Conservation (phyloP, 257 asterid genomes). For the Eucommia ulmoides region DNA sequence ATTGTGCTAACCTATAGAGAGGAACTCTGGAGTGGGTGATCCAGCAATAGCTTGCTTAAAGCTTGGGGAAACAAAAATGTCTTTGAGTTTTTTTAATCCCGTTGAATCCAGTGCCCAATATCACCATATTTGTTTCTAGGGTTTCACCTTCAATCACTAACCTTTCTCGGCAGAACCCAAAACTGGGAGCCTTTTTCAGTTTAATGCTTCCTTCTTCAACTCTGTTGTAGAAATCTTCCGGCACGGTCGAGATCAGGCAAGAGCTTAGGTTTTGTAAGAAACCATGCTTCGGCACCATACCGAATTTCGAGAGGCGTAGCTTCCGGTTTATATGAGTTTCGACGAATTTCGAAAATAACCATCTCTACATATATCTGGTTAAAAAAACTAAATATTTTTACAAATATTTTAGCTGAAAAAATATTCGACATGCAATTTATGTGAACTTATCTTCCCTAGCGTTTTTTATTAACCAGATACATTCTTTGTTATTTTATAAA, state of each 20-base stretch:
- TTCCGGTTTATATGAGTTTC: conserved; percentile 22
- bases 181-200: conserved; percentile 21
- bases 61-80: conserved; percentile 15
- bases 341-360: conserved; percentile 32
- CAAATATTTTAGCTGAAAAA: too few relatives aligned
- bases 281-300: neutral
- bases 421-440: too few relatives aligned
- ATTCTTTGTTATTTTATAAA: too few relatives aligned
- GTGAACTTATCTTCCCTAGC: too few relatives aligned
- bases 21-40: conserved; percentile 15
- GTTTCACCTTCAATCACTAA: conserved; percentile 19
- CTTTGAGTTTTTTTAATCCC: conserved; percentile 28
- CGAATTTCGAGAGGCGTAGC: conserved; percentile 19
- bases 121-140: conserved; percentile 24
- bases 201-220: conserved; percentile 43
- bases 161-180: conserved; percentile 29
- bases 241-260: conserved; percentile 23
- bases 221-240: conserved; percentile 30
- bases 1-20: conserved; percentile 44
- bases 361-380: too few relatives aligned
- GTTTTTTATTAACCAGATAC: too few relatives aligned
- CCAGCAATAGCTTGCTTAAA: conserved; percentile 19
- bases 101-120: conserved; percentile 37
- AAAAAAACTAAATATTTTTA: too few relatives aligned
- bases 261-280: conserved; percentile 26